Evolutionary conservation across 1,284 basidiomycete species (phyloP).

Genomic region (Tremellales sp.): DNA sequence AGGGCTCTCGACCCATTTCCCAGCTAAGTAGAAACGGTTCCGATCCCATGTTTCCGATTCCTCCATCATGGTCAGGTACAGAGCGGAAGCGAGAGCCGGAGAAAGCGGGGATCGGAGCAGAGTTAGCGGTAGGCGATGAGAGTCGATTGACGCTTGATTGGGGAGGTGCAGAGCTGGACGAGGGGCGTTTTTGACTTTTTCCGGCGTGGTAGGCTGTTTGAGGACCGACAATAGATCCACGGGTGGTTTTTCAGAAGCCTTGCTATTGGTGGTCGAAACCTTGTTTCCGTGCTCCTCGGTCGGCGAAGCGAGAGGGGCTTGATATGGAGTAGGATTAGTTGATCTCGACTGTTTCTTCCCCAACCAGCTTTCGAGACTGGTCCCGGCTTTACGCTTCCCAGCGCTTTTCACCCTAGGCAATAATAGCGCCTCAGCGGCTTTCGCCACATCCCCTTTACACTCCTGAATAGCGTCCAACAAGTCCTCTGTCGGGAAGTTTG

Average conservation of each 20-base stretch:
- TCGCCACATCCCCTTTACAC: constrained; percentile 59
- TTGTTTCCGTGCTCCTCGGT: neutral
- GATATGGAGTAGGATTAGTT: neutral
- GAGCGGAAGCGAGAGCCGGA: constrained; percentile 58
- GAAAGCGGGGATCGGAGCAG: constrained; percentile 58
- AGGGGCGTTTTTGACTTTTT: constrained; percentile 15
- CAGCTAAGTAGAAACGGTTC: constrained; percentile 42
- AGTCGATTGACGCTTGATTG: constrained; percentile 55
- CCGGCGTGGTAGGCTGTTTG: neutral
- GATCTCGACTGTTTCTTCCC: constrained; percentile 13
- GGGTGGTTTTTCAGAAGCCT: constrained; percentile 25
- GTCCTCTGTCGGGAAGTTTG: constrained; percentile 27
- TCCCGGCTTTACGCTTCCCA: constrained; percentile 51
- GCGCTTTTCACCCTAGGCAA: constrained; percentile 20
- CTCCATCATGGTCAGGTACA: constrained; percentile 53
- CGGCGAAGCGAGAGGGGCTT: neutral
- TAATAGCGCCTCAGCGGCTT: constrained; percentile 55
- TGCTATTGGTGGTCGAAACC: neutral
- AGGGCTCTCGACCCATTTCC: constrained; percentile 53
- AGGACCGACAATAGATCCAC: constrained; percentile 8
- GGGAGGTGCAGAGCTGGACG: constrained; percentile 33
- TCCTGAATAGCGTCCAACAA: constrained; percentile 60
- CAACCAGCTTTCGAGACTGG: constrained; percentile 58
- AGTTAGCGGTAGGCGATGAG: constrained; percentile 45
- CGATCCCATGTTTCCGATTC: constrained; percentile 37